Percentiles rank a stretch among this genome's conserved stretches.
phyloP scores from a whole-genome alignment of 2,329 filamentous ascomycete species.

The Epichloe bromicola region DNA sequence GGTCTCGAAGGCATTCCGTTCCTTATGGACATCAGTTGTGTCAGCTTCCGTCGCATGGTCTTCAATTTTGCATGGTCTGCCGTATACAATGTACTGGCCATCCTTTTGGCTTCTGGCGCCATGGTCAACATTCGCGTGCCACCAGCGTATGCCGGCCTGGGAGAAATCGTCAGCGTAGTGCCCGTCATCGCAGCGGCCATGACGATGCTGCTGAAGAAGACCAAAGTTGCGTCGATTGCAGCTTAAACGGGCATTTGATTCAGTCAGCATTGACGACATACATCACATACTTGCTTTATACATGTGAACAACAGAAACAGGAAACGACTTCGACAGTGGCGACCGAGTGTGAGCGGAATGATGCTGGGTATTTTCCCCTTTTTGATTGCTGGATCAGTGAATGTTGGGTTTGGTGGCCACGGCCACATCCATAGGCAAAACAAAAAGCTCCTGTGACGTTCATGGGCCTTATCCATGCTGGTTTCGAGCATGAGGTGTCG shows the following conservation, averaged over 20 bases:
- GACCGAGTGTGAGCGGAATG: not conserved
- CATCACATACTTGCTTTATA: not conserved
- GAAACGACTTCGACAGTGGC: not conserved
- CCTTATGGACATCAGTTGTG: slow-evolving; percentile 33
- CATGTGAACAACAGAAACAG: not conserved
- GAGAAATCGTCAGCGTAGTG: slow-evolving; percentile 51
- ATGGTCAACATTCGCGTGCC: slow-evolving; percentile 39
- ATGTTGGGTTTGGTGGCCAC: not conserved
- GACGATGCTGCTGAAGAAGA: slow-evolving; percentile 16
- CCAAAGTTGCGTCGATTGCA: slow-evolving; percentile 1
- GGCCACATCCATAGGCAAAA: not conserved
- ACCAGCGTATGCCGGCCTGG: slow-evolving; percentile 41
- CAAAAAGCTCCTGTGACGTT: not conserved
- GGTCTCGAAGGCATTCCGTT: slow-evolving; percentile 36
- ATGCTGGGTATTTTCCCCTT: not conserved
- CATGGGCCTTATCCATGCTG: not conserved
- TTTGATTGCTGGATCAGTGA: not conserved
- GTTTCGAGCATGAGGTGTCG: not conserved
- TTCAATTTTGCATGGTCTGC: slow-evolving; percentile 53
- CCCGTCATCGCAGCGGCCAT: slow-evolving; percentile 37
- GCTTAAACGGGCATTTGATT: not conserved
- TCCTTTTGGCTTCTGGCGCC: slow-evolving; percentile 46
- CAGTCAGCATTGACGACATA: not conserved
- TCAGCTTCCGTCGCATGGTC: slow-evolving; percentile 27
- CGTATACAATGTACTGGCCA: slow-evolving; percentile 48